Conservation (phyloP, 441 rosid genomes). For the Eruca vesicaria region DNA sequence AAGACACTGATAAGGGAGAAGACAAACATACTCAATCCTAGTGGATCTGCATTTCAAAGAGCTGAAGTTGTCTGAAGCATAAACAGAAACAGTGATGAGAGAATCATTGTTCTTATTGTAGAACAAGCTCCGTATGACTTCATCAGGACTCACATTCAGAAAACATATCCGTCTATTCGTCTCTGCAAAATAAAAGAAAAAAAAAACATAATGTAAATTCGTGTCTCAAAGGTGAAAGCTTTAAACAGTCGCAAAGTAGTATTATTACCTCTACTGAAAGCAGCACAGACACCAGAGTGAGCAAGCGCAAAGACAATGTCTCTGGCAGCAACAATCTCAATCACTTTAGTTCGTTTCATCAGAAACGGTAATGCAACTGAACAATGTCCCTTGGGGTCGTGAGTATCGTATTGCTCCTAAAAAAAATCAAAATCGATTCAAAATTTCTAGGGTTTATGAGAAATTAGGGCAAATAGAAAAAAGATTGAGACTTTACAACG, state of each 20-base stretch:
- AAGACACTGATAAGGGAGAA: neutral
- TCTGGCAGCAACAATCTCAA: slow-evolving; percentile 93
- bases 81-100: slow-evolving; percentile 86
- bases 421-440: neutral
- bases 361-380: slow-evolving; percentile 74
- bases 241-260: neutral
- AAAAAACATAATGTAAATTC: neutral
- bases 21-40: slow-evolving; percentile 58
- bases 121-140: slow-evolving; percentile 79
- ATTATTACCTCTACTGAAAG: slow-evolving; percentile 88
- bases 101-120: slow-evolving; percentile 88
- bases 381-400: slow-evolving; percentile 87
- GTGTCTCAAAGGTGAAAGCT: neutral
- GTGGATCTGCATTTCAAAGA: slow-evolving; percentile 89
- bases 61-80: slow-evolving; percentile 82
- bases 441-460: slow-evolving; percentile 10
- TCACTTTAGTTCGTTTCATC: slow-evolving; percentile 88
- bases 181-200: slow-evolving; percentile 50
- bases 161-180: slow-evolving; percentile 75
- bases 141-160: slow-evolving; percentile 77
- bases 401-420: slow-evolving; percentile 93
- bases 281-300: slow-evolving; percentile 95
- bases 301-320: slow-evolving; percentile 97
- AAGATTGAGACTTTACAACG: slow-evolving; percentile 27
- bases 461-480: slow-evolving; percentile 6